Percentiles rank a stretch among this genome's conserved stretches.
These are phyloP conservation scores for Platanthera guangdongensis DNA, from an alignment of 106 monocot genomes.

Conservation along the genomic window DNA sequence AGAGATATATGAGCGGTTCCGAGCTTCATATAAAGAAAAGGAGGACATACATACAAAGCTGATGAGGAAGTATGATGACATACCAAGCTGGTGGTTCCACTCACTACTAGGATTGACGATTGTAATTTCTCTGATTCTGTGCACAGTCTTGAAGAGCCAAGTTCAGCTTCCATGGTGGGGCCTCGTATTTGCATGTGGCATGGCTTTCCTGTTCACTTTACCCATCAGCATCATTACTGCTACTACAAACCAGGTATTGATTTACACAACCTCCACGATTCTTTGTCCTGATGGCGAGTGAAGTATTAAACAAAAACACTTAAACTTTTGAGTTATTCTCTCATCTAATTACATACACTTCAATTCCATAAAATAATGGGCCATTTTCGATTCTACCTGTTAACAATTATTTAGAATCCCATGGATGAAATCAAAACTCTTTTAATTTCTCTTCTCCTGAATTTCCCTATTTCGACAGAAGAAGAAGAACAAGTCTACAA, in stretches of 20 bases:
- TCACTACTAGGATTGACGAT: slow-evolving; percentile 32
- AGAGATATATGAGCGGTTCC: slow-evolving; percentile 70
- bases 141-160: slow-evolving; percentile 58
- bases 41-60: slow-evolving; percentile 76
- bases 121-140: slow-evolving; percentile 52
- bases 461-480: no score
- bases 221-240: slow-evolving; percentile 95
- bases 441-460: no score
- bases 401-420: no score
- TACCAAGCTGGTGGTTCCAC: slow-evolving; percentile 89
- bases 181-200: slow-evolving; percentile 69
- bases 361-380: no score
- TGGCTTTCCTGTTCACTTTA: slow-evolving; percentile 89
- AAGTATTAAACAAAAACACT: no score
- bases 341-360: no score
- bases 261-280: background rate
- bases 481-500: background rate
- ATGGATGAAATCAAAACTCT: no score
- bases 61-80: slow-evolving; percentile 79
- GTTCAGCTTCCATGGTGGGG: slow-evolving; percentile 96
- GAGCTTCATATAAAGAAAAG: slow-evolving; percentile 66
- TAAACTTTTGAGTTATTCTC: no score
- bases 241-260: slow-evolving; percentile 81
- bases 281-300: background rate
- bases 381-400: no score